Evolutionary conservation across 73 alveolate species (phyloP), one percentile per base, ranked within the genome.

Genomic region (Uronychia setigera): DNA sequence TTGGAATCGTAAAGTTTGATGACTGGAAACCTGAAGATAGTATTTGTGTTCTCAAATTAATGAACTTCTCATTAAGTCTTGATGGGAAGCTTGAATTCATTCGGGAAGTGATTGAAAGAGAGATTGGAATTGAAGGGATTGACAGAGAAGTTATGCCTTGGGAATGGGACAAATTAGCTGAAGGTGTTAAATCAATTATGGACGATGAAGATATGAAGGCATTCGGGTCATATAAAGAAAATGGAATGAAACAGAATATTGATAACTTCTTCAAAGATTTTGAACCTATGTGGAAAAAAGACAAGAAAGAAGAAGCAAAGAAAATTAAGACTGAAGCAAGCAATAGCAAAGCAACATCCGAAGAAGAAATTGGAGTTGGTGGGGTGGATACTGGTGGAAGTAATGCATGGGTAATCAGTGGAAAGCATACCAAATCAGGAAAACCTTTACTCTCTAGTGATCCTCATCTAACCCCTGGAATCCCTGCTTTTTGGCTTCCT

Each of bases 351-450:
- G n/a, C n/a, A n/a, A n/a, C n/a, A n/a, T n/a, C n/a, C n/a, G n/a
- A 84, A 77, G 82, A 31, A 46, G 5, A 46, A 19, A 19, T 46
- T 19, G 19, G 5, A 11, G 59, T 74, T 1, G 32, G 32, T 1
- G 91, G 91, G 26, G n/a, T 76, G 29, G 67, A 46, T 31, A 86
- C 60, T 29, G 88, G 93, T 32, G 99, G 97, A n/a, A 89, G 97
- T 67, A 96, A 96, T 85, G 90, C 96, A 76, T 96, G 99, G 99
- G 94, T 88, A 29, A 88, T 96, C 60, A 87, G 85, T 74, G 99
- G 99, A 13, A 85, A 80, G 74, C 94, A 92, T 1, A 94, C 99
- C 31, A 80, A 94, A 59, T 82, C 92, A 14, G 98, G 98, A 35
- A 96, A 94, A 80, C 99, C 99, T 14, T 58, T 96, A 59, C 76